These are phyloP conservation scores for Kluyveromyces sp. DNA, from an alignment of 1,139 yeast species.

Conservation along the genomic window DNA sequence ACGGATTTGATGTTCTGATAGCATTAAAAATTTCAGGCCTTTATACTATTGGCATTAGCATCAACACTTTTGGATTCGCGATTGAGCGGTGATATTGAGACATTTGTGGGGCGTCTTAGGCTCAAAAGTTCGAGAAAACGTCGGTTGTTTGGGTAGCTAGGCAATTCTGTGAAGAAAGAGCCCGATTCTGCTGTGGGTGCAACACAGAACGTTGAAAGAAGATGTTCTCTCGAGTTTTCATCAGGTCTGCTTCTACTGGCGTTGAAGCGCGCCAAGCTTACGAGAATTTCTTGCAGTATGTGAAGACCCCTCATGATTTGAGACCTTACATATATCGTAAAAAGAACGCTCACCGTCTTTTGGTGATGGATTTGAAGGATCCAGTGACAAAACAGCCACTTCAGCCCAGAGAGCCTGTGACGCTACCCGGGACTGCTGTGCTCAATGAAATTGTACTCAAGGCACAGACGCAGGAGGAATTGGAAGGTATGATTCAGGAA, in stretches of 20 bases:
- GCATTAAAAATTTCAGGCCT: neutral
- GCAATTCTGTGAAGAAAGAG: neutral
- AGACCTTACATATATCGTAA: conserved; percentile 41
- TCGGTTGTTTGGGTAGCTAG: neutral
- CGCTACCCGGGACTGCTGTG: conserved; percentile 33
- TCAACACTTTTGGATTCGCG: neutral
- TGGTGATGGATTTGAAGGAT: conserved; percentile 51
- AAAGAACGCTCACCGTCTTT: conserved; percentile 42
- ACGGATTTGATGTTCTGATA: neutral
- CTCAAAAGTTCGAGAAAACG: neutral
- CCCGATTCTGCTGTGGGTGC: neutral
- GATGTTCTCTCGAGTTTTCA: conserved; percentile 6
- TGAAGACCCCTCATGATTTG: conserved; percentile 14
- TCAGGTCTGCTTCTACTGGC: conserved; percentile 1
- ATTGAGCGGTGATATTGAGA: neutral
- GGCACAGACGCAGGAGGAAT: conserved; percentile 31
- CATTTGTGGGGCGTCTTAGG: neutral
- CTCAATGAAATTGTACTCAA: conserved; percentile 32
- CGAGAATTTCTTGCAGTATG: conserved; percentile 3
- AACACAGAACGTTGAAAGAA: neutral
- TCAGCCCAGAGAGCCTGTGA: conserved; percentile 34
- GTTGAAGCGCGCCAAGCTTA: neutral
- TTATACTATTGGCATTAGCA: neutral
- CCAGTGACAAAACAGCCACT: conserved; percentile 35
- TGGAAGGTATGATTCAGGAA: conserved; percentile 28